Percentiles rank a stretch among this genome's conserved stretches.
Evolutionary conservation across 176 grass and related monocot genomes (phyloP).

Genomic region (Pharus latifolius): DNA sequence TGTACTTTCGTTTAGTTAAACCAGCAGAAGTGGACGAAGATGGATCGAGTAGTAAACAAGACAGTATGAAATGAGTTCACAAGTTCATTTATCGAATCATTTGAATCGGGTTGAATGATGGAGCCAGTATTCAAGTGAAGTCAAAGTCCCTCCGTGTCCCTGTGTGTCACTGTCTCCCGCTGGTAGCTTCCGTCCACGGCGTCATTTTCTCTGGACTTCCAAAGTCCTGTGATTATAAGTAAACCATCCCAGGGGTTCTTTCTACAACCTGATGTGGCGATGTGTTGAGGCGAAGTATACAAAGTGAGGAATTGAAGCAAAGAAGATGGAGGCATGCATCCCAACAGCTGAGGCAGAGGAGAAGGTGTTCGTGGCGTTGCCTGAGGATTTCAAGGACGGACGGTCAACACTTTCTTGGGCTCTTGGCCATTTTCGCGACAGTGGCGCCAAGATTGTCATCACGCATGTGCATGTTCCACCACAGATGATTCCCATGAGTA

Average conservation of each 20-base stretch:
- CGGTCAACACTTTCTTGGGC: constrained; percentile 51
- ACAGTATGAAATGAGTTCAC: neutral
- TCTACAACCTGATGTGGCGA: neutral
- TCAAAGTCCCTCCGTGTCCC: neutral
- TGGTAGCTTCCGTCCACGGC: neutral
- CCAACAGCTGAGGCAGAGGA: neutral
- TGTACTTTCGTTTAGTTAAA: neutral
- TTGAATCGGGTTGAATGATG: neutral
- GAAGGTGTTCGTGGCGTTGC: constrained; percentile 57
- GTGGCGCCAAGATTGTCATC: constrained; percentile 39
- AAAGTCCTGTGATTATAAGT: neutral
- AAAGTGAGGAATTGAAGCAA: neutral
- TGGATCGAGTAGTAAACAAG: neutral
- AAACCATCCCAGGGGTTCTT: neutral
- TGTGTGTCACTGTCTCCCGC: constrained; percentile 15
- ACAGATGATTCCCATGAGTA: constrained; percentile 84
- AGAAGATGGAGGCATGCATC: neutral
- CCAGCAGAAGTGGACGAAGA: neutral
- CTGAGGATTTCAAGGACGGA: constrained; percentile 36
- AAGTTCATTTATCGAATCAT: no score
- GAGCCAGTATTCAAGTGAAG: neutral
- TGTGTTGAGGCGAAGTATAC: neutral
- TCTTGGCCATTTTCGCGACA: constrained; percentile 14
- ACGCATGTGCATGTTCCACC: constrained; percentile 59
- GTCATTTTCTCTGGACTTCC: constrained; percentile 6